phyloP scores from a whole-genome alignment of 148 eudicot species.

The Rhododendron molle region DNA sequence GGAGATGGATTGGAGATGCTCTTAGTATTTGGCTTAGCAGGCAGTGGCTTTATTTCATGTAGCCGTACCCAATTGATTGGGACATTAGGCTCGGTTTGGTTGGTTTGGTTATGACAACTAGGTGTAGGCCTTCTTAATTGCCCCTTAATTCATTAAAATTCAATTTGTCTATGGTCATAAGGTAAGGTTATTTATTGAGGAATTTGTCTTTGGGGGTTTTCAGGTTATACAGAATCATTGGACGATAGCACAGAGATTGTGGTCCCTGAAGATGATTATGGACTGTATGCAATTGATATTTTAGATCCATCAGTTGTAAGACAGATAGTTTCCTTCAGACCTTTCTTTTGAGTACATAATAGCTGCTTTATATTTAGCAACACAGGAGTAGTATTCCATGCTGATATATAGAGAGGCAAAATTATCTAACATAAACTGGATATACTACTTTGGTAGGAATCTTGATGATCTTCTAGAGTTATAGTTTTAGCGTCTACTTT shows the following conservation, averaged over 20 bases:
- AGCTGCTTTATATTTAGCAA: neutral
- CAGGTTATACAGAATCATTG: constrained; percentile 81
- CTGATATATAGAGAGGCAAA: neutral
- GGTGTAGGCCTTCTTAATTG: neutral
- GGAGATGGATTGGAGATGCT: neutral
- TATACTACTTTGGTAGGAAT: neutral
- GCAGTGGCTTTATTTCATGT: neutral
- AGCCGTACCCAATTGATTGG: too few species aligned
- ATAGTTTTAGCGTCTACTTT: neutral
- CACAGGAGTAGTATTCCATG: neutral
- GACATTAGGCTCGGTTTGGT: too few species aligned
- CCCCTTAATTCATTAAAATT: neutral
- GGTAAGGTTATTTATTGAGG: constrained; percentile 1
- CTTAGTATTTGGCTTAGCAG: neutral
- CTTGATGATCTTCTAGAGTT: neutral
- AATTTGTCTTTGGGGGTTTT: constrained; percentile 7
- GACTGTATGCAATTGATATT: constrained; percentile 92
- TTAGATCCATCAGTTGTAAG: constrained; percentile 88
- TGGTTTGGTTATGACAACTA: neutral
- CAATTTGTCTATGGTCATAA: neutral
- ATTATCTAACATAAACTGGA: neutral
- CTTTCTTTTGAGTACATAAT: neutral
- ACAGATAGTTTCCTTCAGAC: neutral
- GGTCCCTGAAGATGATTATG: constrained; percentile 88
- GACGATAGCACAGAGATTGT: constrained; percentile 61